These are phyloP conservation scores for Angophora floribunda DNA, from an alignment of 345 rosid genomes.

Conservation along the genomic window DNA sequence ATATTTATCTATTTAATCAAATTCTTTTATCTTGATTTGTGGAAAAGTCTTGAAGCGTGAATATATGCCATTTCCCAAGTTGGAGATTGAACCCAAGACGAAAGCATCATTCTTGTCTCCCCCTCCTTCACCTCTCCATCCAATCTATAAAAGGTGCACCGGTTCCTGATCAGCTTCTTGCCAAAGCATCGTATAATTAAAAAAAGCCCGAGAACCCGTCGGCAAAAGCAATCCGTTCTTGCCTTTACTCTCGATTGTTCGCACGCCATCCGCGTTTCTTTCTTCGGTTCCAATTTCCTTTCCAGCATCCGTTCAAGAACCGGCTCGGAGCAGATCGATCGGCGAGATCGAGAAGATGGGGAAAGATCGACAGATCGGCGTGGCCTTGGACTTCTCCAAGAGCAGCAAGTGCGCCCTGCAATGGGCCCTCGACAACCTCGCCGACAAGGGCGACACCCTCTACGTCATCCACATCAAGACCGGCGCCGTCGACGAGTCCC, in stretches of 20 bases:
- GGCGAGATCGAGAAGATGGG: constrained; percentile 24
- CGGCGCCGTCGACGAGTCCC: constrained; percentile 31
- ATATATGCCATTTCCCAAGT: neutral
- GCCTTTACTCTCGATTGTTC: neutral
- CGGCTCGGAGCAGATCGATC: neutral
- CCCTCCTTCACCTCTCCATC: neutral
- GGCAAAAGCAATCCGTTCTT: neutral
- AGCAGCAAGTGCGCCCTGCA: constrained; percentile 88
- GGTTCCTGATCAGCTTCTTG: neutral
- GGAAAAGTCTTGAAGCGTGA: neutral
- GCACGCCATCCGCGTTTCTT: neutral
- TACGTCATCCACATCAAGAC: constrained; percentile 59
- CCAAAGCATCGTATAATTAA: neutral
- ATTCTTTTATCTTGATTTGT: neutral
- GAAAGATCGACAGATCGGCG: constrained; percentile 58
- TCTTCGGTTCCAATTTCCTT: no score
- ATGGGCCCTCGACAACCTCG: constrained; percentile 84
- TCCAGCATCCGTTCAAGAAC: neutral
- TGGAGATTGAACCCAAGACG: neutral
- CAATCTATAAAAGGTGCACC: neutral
- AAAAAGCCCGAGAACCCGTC: neutral
- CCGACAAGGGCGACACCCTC: constrained; percentile 66
- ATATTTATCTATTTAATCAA: neutral
- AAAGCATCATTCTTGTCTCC: neutral
- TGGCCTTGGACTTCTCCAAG: constrained; percentile 88